phyloP scores from a whole-genome alignment of 192 early-diverging fungal genomes.

The Piromyces sp. region DNA sequence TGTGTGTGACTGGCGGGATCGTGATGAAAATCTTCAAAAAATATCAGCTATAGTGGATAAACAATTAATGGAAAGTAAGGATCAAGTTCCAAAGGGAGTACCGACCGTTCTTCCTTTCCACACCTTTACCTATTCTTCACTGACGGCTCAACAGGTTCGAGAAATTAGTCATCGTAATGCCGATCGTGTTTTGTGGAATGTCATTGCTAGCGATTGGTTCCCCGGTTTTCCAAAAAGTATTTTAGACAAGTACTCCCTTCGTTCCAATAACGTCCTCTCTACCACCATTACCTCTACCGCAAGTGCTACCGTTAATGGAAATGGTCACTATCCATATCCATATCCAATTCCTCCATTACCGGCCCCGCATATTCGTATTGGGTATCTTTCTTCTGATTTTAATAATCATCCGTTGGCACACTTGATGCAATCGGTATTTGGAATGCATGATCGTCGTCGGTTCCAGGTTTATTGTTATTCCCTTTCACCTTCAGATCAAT shows the following conservation, averaged over 20 bases:
- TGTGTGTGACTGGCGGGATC: constrained; percentile 76
- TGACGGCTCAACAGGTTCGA: constrained; percentile 63
- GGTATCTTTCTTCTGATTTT: constrained; percentile 84
- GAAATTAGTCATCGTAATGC: constrained; percentile 75
- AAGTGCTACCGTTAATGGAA: neutral
- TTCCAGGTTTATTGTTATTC: constrained; percentile 73
- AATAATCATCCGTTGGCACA: constrained; percentile 85
- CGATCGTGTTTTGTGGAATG: constrained; percentile 55
- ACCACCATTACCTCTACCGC: neutral
- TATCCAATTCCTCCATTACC: constrained; percentile 62
- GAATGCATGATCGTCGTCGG: constrained; percentile 57
- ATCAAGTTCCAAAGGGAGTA: constrained; percentile 45
- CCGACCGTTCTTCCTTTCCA: constrained; percentile 86
- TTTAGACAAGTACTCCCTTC: constrained; percentile 8
- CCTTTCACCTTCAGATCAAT: constrained; percentile 57
- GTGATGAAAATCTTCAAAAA: constrained; percentile 52
- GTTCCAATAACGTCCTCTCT: neutral
- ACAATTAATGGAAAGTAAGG: constrained; percentile 47
- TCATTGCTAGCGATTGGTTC: constrained; percentile 38
- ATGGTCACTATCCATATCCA: constrained; percentile 23
- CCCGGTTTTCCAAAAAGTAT: constrained; percentile 20
- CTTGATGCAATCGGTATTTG: constrained; percentile 90
- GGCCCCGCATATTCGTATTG: constrained; percentile 49
- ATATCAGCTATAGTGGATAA: constrained; percentile 61
- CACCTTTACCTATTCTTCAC: constrained; percentile 75